phyloP scores from a whole-genome alignment of 2,329 filamentous ascomycete species.

The Acrodontium crateriforme region DNA sequence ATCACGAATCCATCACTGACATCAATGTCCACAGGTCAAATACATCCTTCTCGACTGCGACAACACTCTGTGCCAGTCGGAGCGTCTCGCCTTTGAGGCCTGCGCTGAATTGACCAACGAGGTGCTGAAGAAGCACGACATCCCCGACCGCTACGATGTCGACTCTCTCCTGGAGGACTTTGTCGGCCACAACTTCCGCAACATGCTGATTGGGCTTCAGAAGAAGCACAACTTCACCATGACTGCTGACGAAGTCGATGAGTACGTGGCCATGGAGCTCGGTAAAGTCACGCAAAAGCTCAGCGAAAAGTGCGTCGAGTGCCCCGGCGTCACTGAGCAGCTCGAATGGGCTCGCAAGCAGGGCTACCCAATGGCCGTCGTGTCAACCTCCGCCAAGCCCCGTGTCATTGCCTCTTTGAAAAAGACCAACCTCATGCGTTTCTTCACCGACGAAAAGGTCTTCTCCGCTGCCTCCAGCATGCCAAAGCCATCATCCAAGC shows the following conservation, averaged over 20 bases:
- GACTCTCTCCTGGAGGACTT: slow-evolving; percentile 70
- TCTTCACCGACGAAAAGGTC: slow-evolving; percentile 60
- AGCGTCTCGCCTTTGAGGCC: slow-evolving; percentile 81
- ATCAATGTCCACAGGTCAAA: slow-evolving; percentile 30
- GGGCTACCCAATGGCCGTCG: slow-evolving; percentile 59
- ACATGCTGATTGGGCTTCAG: slow-evolving; percentile 70
- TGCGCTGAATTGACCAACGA: slow-evolving; percentile 82
- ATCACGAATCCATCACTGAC: slow-evolving; percentile 5
- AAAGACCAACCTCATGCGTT: slow-evolving; percentile 67
- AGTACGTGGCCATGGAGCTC: slow-evolving; percentile 64
- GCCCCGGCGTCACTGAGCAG: slow-evolving; percentile 44
- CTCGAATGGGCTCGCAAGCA: slow-evolving; percentile 44
- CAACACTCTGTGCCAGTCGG: slow-evolving; percentile 88
- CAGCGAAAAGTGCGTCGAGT: slow-evolving; percentile 21
- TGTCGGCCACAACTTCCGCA: slow-evolving; percentile 87
- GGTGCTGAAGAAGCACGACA: slow-evolving; percentile 54
- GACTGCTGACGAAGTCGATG: slow-evolving; percentile 51
- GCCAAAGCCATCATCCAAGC: slow-evolving; percentile 71
- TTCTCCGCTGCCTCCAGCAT: slow-evolving; percentile 75
- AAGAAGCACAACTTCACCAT: slow-evolving; percentile 63
- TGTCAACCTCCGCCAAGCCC: slow-evolving; percentile 65
- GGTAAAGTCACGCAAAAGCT: slow-evolving; percentile 75
- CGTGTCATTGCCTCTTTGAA: slow-evolving; percentile 65
- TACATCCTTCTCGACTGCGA: slow-evolving; percentile 46
- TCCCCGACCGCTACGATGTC: slow-evolving; percentile 60